A percentile compares a stretch with the other conserved stretches of the same genome.
Evolutionary conservation across 2,329 filamentous ascomycete species (phyloP).

Genomic region (Exophiala calicioides): DNA sequence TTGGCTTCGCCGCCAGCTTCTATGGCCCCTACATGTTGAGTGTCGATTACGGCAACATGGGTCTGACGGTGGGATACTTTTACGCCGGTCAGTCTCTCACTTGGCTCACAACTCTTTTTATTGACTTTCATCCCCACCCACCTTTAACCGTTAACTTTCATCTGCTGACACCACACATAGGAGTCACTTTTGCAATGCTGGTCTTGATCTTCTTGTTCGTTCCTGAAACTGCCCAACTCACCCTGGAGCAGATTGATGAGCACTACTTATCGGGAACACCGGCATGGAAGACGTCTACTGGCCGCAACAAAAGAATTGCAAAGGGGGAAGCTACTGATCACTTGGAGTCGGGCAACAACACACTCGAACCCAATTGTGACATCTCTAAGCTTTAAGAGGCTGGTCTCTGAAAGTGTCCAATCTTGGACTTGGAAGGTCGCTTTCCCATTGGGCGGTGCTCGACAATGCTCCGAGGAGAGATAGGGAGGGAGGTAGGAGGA

Average conservation of each 20-base stretch:
- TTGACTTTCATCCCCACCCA: too few species aligned
- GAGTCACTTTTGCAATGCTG: constrained; percentile 14
- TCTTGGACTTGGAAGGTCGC: too few species aligned
- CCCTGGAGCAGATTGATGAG: constrained; percentile 36
- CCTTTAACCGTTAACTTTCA: too few species aligned
- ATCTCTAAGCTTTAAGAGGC: too few species aligned
- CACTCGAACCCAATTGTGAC: too few species aligned
- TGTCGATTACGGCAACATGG: constrained; percentile 33
- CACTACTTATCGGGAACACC: constrained; percentile 28
- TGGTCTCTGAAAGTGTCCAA: too few species aligned
- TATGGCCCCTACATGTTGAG: constrained; percentile 35
- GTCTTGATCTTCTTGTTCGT: constrained; percentile 22
- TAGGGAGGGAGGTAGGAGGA: too few species aligned
- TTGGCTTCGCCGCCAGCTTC: constrained; percentile 32
- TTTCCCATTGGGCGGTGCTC: too few species aligned
- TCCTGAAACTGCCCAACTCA: constrained; percentile 33
- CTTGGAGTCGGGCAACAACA: not conserved
- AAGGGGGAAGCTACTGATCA: constrained; percentile 4
- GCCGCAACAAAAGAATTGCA: constrained; percentile 25
- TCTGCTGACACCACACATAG: not conserved
- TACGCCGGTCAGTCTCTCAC: constrained; percentile 25
- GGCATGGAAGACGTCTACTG: constrained; percentile 33
- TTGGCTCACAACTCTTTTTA: too few species aligned
- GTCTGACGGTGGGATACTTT: constrained; percentile 36
- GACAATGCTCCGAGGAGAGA: too few species aligned